Evolutionary conservation across 2,329 filamentous ascomycete genomes (phyloP).

Genomic region (Pyrenophora teres): DNA sequence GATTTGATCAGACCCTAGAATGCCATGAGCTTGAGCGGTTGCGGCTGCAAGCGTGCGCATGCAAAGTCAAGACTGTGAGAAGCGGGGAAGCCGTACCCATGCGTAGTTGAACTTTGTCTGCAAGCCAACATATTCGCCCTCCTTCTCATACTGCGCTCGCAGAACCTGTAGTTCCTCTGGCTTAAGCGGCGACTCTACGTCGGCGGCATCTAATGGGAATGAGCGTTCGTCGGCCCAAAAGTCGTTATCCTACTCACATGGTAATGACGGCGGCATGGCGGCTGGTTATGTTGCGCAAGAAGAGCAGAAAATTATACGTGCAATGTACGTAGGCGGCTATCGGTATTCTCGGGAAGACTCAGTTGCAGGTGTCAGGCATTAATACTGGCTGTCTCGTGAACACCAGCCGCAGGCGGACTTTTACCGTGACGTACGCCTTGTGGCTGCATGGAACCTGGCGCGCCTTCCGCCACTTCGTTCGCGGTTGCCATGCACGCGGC

Average conservation of each 20-base stretch:
- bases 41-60: conserved; percentile 2
- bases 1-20: conserved; percentile 92
- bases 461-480: conserved; percentile 16
- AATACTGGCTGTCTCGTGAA: conserved; percentile 24
- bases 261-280: conserved; percentile 45
- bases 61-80: not conserved
- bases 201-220: conserved; percentile 77
- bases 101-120: conserved; percentile 99
- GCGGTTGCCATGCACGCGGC: conserved; percentile 37
- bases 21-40: conserved; percentile 8
- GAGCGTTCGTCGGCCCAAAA: conserved; percentile 22
- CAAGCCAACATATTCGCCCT: conserved; percentile 93
- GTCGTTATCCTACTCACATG: conserved; percentile 34
- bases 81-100: conserved; percentile 68
- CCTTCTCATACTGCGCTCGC: conserved; percentile 93
- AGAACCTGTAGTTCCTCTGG: conserved; percentile 90
- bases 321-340: not conserved
- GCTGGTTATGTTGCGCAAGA: conserved; percentile 6
- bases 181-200: conserved; percentile 94
- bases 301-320: not conserved
- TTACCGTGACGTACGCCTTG: conserved; percentile 43
- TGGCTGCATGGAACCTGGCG: conserved; percentile 18
- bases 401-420: conserved; percentile 16
- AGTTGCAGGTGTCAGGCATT: conserved; percentile 4
- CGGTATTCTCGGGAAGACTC: not conserved